phyloP scores from a whole-genome alignment of 495 filamentous ascomycete species.

The Endocarpon pusillum region DNA sequence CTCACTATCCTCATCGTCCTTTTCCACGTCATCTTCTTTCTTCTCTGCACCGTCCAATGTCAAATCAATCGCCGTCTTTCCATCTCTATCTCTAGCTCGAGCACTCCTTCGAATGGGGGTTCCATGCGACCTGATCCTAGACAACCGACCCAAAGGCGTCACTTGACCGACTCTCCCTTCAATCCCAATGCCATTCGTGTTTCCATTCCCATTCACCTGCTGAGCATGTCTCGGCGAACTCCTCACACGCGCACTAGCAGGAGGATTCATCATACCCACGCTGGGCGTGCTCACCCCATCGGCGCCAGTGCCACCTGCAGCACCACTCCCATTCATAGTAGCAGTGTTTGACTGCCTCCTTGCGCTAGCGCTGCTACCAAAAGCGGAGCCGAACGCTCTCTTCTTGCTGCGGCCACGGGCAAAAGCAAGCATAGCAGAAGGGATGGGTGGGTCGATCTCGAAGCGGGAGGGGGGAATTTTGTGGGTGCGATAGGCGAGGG shows the following conservation, averaged over 20 bases:
- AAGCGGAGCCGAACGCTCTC: constrained; percentile 6
- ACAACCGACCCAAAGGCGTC: neutral
- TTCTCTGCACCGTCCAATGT: neutral
- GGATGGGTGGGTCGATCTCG: constrained; percentile 17
- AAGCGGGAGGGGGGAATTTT: constrained; percentile 12
- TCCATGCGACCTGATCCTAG: neutral
- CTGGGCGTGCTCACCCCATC: neutral
- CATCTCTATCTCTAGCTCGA: neutral
- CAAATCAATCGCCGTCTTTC: neutral
- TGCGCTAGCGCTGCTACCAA: constrained; percentile 7
- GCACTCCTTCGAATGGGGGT: neutral
- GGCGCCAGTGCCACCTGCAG: neutral
- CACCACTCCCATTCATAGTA: neutral
- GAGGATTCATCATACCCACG: neutral
- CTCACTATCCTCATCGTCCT: constrained; percentile 4
- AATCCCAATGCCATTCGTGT: neutral
- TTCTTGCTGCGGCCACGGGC: constrained; percentile 12
- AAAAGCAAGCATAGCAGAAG: constrained; percentile 8
- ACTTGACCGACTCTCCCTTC: constrained; percentile 1
- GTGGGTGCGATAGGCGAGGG: constrained; percentile 1
- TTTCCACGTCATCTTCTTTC: constrained; percentile 4
- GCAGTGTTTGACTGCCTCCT: constrained; percentile 4
- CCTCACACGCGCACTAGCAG: neutral
- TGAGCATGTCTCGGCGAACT: constrained; percentile 1
- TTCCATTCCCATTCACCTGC: neutral